These are phyloP conservation scores for Periconia digitata DNA, from an alignment of 2,329 filamentous ascomycete species.

Conservation along the genomic window DNA sequence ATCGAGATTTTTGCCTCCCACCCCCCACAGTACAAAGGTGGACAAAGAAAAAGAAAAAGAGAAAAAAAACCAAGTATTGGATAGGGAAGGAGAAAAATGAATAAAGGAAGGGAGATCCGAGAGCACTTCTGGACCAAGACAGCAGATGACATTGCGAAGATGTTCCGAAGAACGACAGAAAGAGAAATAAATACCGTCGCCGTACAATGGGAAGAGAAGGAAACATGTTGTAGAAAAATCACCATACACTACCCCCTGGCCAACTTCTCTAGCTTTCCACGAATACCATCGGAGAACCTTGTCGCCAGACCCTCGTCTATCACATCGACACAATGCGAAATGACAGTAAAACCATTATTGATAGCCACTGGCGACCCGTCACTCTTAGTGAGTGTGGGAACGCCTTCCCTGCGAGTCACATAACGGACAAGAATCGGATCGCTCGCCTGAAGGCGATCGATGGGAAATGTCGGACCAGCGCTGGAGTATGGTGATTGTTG, in stretches of 20 bases:
- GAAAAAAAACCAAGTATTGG: not conserved
- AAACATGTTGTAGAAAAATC: conserved; percentile 6
- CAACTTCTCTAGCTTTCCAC: conserved; percentile 54
- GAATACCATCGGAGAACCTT: conserved; percentile 58
- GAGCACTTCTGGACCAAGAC: conserved; percentile 18
- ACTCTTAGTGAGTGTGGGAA: conserved; percentile 54
- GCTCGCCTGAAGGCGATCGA: conserved; percentile 54
- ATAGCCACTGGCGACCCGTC: conserved; percentile 53
- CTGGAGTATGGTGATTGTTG: conserved; percentile 40
- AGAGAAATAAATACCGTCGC: not conserved
- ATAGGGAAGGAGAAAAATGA: not conserved
- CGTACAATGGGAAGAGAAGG: not conserved
- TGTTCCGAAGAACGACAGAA: conserved; percentile 12
- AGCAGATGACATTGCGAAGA: conserved; percentile 16
- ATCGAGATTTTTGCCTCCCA: too few relatives aligned
- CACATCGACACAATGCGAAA: conserved; percentile 56
- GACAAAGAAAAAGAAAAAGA: not conserved
- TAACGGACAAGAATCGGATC: conserved; percentile 55
- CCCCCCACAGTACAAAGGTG: too few relatives aligned
- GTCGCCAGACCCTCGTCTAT: conserved; percentile 56
- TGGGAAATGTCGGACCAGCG: conserved; percentile 47
- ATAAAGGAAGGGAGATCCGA: conserved; percentile 8
- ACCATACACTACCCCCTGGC: conserved; percentile 28
- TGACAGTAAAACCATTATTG: conserved; percentile 51
- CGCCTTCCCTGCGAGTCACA: conserved; percentile 56